Conservation (phyloP, 2,329 filamentous ascomycete genomes). For the Colletotrichum euphorbiae region DNA sequence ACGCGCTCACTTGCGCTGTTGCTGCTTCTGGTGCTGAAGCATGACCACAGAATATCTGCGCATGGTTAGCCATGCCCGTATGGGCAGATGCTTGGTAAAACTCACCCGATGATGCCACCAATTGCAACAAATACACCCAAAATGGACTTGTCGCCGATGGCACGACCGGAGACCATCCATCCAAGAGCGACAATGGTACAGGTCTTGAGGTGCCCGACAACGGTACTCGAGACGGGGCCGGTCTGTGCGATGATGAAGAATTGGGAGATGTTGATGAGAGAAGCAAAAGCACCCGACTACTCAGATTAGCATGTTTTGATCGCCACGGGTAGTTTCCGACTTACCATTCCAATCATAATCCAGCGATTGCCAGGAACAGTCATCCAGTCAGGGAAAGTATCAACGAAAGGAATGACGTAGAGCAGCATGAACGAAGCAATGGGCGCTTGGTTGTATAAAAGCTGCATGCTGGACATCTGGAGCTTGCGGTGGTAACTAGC, state of each 20-base stretch:
- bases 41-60: constrained; percentile 61
- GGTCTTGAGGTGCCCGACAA: constrained; percentile 75
- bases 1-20: constrained; percentile 27
- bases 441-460: constrained; percentile 76
- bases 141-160: constrained; percentile 66
- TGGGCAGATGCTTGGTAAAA: constrained; percentile 29
- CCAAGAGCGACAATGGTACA: constrained; percentile 74
- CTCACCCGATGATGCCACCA: constrained; percentile 68
- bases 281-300: constrained; percentile 72
- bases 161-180: constrained; percentile 68
- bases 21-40: constrained; percentile 53
- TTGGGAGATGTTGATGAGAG: constrained; percentile 73
- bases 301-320: background rate
- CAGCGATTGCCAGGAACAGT: constrained; percentile 64
- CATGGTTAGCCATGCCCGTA: constrained; percentile 7
- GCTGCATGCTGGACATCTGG: constrained; percentile 75
- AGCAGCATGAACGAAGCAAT: constrained; percentile 71
- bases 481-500: constrained; percentile 73
- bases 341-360: constrained; percentile 69
- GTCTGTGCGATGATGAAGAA: constrained; percentile 73
- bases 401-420: constrained; percentile 74
- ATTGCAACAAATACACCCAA: constrained; percentile 67
- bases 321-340: constrained; percentile 38
- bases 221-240: constrained; percentile 72
- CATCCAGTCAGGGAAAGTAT: constrained; percentile 69